Conservation (phyloP, 208 protist genomes). For the Leishmania tropica region DNA sequence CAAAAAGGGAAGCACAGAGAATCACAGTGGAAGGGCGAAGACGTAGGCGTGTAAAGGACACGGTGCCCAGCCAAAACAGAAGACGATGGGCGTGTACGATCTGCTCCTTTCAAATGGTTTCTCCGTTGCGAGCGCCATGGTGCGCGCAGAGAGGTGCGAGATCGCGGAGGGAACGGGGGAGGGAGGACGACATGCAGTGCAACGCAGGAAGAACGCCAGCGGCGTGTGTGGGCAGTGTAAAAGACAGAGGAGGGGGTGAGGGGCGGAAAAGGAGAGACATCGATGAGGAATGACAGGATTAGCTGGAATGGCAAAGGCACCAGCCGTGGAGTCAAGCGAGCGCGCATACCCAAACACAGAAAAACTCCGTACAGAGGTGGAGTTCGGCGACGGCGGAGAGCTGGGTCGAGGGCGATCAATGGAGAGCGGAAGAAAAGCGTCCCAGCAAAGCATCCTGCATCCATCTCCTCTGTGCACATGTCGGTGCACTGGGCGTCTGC, state of each 20-base stretch:
- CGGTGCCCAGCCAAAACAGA: neutral
- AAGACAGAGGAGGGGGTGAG: neutral
- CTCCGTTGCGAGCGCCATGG: neutral
- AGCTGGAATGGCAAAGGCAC: neutral
- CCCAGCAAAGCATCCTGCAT: neutral
- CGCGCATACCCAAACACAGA: neutral
- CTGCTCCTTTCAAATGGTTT: neutral
- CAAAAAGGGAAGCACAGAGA: neutral
- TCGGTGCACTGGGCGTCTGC: neutral
- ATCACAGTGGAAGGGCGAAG: slow-evolving; percentile 1
- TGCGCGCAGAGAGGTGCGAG: neutral
- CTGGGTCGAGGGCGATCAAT: neutral
- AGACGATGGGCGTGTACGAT: neutral
- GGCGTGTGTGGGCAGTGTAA: neutral
- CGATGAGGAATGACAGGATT: neutral
- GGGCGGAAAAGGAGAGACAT: neutral
- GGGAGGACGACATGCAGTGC: neutral
- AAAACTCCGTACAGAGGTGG: neutral
- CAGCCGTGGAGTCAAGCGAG: neutral
- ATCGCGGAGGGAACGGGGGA: neutral
- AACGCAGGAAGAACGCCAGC: neutral
- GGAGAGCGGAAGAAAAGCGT: neutral
- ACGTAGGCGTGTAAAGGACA: neutral
- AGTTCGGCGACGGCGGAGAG: neutral
- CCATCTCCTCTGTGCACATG: neutral